Conservation (phyloP, 2,329 filamentous ascomycete species). For the Xylaria sp. region DNA sequence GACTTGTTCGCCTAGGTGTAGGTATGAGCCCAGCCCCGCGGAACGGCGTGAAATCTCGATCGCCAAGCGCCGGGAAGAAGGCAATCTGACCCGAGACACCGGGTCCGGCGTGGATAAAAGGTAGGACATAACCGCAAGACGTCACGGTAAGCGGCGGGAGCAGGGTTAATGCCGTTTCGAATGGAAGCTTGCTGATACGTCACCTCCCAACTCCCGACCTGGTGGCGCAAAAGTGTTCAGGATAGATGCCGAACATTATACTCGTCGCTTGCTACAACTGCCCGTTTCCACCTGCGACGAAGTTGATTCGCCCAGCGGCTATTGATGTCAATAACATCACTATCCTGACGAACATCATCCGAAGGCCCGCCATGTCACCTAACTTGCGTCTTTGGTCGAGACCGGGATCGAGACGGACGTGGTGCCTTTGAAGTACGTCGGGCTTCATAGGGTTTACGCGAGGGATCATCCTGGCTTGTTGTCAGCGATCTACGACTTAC, state of each 20-base stretch:
- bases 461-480: background rate
- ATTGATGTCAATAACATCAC: background rate
- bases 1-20: too few relatives aligned
- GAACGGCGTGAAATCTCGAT: background rate
- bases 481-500: background rate
- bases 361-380: background rate
- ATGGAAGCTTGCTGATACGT: background rate
- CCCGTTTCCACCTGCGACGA: background rate
- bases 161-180: background rate
- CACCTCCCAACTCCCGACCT: background rate
- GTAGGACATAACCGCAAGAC: background rate
- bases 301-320: background rate
- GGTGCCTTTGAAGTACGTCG: background rate
- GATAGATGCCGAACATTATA: background rate
- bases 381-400: background rate
- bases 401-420: background rate
- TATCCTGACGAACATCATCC: background rate
- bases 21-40: background rate
- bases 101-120: background rate
- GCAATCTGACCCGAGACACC: background rate
- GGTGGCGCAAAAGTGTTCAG: too few relatives aligned
- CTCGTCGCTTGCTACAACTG: background rate
- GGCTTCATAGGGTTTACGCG: background rate
- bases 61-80: background rate
- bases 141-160: background rate